Base-by-base conservation (phyloP, 2,329 filamentous ascomycete genomes). In the Alternaria panax region DNA sequence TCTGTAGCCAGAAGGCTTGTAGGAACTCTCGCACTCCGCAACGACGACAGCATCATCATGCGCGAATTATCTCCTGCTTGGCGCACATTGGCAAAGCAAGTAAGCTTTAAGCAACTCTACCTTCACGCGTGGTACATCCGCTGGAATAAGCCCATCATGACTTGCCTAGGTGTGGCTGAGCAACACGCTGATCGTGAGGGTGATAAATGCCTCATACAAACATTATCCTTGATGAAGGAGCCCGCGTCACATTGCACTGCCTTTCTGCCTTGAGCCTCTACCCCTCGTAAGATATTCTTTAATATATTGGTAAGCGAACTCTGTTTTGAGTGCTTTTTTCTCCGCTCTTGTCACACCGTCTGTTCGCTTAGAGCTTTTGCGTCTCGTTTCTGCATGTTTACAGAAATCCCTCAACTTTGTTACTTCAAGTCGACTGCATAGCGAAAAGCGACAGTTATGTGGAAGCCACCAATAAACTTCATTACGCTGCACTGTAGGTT, bases 401-500 rank as follows among this genome's bases (percentile, higher is more conserved):
- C 43, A 5, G 32, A 43, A 55, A 54, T 48, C 51, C 51, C 43
- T 54, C 43, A 43, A 34, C 38, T 27, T 20, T n/a, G n/a, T 36
- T 28, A 7, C n/a, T 50, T n/a, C 27, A 6, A 28, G n/a, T 20
- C 28, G 16, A 25, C 25, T 41, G 25, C 27, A n/a, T 8, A 36
- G 18, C 45, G 24, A 22, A 11, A n/a, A 59, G 22, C 41, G 22
- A 9, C n/a, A 11, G 51, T 7, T 5, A 59, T 53, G 58, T 60
- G 57, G 57, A 60, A 60, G 34, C 57, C 57, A 18, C 57, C 57
- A 38, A 57, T 57, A 79, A 93, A 92, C 80, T 96, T 94, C 77
- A 93, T 95, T 60, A 88, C 89, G 1, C 83, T 88, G n/a, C 92
- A 96, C 73, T 96, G 90, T 92, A 80, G 47, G 68, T 65, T 42